phyloP scores from a whole-genome alignment of 345 rosid species.

The Citrus sp. region DNA sequence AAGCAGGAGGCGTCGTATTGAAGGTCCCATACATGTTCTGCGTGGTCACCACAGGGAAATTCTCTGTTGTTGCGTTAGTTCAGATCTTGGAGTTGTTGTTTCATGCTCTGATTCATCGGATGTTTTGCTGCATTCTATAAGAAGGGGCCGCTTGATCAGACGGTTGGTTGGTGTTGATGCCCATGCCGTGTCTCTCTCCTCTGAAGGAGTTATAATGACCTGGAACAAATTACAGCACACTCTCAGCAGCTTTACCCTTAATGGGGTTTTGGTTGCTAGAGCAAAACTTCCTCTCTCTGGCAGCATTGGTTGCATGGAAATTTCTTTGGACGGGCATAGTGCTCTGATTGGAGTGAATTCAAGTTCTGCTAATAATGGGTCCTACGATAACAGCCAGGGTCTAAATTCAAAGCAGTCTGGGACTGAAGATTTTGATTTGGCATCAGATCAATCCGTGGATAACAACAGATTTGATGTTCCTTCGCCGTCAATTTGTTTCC shows the following conservation, averaged over 20 bases:
- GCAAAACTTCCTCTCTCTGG: constrained; percentile 66
- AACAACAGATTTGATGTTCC: constrained; percentile 48
- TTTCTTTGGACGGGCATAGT: constrained; percentile 71
- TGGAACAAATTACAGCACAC: constrained; percentile 63
- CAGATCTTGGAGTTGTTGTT: constrained; percentile 81
- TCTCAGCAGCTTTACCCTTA: constrained; percentile 70
- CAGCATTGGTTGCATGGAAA: constrained; percentile 75
- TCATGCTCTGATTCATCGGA: constrained; percentile 74
- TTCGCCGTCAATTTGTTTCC: constrained; percentile 77
- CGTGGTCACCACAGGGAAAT: constrained; percentile 81
- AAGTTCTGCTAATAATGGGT: constrained; percentile 26
- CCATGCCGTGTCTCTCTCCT: constrained; percentile 74
- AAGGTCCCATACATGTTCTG: constrained; percentile 93
- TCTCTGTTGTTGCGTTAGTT: constrained; percentile 75
- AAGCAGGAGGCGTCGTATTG: constrained; percentile 57
- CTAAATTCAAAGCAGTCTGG: constrained; percentile 23
- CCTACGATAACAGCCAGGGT: constrained; percentile 17
- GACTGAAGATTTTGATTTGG: constrained; percentile 34
- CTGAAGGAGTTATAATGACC: constrained; percentile 74
- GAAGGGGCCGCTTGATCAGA: constrained; percentile 85
- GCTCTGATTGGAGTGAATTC: constrained; percentile 77
- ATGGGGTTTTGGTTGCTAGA: constrained; percentile 61
- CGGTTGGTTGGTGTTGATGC: constrained; percentile 77
- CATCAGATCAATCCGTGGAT: constrained; percentile 37
- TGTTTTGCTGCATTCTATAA: constrained; percentile 74